Conservation (phyloP, 495 filamentous ascomycete species). For the Platismatia glauca region DNA sequence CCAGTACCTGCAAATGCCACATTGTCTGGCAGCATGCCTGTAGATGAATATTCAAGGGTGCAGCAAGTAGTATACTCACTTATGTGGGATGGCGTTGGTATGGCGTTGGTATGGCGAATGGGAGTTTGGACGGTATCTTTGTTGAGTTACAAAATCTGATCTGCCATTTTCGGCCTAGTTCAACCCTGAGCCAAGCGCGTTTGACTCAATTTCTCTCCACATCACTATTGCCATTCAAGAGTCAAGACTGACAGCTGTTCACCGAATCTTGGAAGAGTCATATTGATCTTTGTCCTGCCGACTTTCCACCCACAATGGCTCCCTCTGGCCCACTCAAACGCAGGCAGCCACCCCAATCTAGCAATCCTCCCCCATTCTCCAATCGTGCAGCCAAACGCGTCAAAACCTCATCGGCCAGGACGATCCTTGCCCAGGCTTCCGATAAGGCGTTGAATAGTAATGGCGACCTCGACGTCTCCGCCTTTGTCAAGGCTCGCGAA, state of each 20-base stretch:
- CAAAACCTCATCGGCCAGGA: conserved; percentile 59
- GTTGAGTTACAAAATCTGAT: too few species aligned
- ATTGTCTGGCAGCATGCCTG: background rate
- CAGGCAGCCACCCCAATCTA: conserved; percentile 9
- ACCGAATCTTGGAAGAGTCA: too few species aligned
- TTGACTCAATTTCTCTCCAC: background rate
- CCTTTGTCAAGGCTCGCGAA: conserved; percentile 74
- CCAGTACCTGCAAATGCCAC: too few species aligned
- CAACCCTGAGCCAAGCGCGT: background rate
- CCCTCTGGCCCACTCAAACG: conserved; percentile 17
- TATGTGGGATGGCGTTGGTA: background rate
- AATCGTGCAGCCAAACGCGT: conserved; percentile 46
- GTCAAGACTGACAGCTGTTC: too few species aligned
- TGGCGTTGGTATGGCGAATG: too few species aligned
- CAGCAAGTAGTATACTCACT: background rate
- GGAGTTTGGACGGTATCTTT: too few species aligned
- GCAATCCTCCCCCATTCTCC: conserved; percentile 9
- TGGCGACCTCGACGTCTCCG: conserved; percentile 68
- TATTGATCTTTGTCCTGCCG: background rate
- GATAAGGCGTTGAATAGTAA: conserved; percentile 61
- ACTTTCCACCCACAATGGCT: conserved; percentile 6
- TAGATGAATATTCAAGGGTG: background rate
- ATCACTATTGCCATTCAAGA: too few species aligned
- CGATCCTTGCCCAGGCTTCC: conserved; percentile 61
- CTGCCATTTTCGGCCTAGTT: background rate